Percentiles rank a stretch among this genome's conserved stretches.
Conservation (phyloP, 208 protist genomes). For the Trichomonas gallinae region DNA sequence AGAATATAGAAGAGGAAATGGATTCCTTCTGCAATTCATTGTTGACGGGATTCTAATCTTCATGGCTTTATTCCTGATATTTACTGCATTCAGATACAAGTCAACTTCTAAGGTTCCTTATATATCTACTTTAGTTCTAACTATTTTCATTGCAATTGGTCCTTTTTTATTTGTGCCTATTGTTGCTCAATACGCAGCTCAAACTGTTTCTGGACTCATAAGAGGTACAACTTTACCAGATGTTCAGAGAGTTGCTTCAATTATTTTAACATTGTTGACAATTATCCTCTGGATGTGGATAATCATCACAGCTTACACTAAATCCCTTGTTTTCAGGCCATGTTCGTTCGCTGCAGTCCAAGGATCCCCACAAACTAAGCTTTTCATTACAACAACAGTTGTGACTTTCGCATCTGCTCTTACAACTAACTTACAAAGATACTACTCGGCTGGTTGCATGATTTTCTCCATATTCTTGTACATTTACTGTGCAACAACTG, state of each 20-base stretch:
- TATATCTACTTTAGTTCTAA: background rate
- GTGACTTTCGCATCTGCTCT: background rate
- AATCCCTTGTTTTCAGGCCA: background rate
- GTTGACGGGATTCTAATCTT: background rate
- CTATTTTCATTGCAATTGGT: background rate
- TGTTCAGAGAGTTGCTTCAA: background rate
- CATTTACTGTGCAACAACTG: background rate
- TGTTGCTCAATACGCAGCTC: background rate
- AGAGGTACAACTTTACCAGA: too few relatives aligned
- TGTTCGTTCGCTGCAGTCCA: background rate
- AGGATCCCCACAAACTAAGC: background rate
- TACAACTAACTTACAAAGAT: background rate
- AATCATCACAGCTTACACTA: background rate
- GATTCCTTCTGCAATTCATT: background rate
- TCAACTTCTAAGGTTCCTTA: background rate
- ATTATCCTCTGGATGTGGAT: background rate
- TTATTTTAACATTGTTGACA: background rate
- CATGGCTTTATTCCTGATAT: background rate
- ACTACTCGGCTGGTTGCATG: background rate
- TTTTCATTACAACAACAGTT: background rate
- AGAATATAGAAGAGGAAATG: background rate
- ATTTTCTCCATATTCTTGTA: background rate
- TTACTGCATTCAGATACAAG: background rate
- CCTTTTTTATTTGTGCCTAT: background rate
- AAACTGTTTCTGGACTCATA: background rate